These are phyloP conservation scores for Marvania coccoides DNA, from an alignment of 139 green algal genomes.

Conservation along the genomic window DNA sequence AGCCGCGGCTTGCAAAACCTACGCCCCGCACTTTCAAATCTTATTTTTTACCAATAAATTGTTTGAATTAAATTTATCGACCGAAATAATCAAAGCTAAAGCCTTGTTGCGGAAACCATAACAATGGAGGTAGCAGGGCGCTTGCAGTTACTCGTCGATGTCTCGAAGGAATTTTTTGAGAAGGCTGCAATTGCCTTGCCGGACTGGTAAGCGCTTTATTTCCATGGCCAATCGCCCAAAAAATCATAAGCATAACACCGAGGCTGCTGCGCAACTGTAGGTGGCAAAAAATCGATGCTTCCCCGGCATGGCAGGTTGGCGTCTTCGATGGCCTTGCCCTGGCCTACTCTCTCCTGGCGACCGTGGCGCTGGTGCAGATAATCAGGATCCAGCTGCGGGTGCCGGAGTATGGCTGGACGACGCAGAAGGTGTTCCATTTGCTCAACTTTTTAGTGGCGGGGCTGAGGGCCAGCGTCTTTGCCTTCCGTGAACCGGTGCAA, in stretches of 20 bases:
- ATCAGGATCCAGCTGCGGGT: conserved; percentile 86
- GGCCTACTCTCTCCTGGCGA: conserved; percentile 52
- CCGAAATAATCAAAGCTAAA: too few relatives aligned
- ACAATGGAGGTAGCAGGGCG: too few relatives aligned
- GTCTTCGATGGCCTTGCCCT: conserved; percentile 43
- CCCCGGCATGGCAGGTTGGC: conserved; percentile 42
- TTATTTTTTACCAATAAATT: too few relatives aligned
- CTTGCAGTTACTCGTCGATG: too few relatives aligned
- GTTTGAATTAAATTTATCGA: too few relatives aligned
- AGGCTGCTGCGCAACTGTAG: too few relatives aligned
- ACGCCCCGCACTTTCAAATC: too few relatives aligned
- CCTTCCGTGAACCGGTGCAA: conserved; percentile 50
- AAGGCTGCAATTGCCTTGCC: neutral
- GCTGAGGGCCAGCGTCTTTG: conserved; percentile 71
- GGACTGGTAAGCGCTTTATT: neutral
- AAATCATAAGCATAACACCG: too few relatives aligned
- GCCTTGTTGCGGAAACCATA: too few relatives aligned
- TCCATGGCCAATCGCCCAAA: too few relatives aligned
- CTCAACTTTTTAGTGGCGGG: conserved; percentile 85
- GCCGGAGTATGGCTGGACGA: conserved; percentile 98
- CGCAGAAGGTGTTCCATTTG: conserved; percentile 99
- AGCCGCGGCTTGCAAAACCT: too few relatives aligned
- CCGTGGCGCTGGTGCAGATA: conserved; percentile 69
- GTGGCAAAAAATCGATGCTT: conserved; percentile 21
- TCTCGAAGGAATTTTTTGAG: too few relatives aligned